Conservation (phyloP, 75 land plant genomes). For the Pinus tabuliformis region DNA sequence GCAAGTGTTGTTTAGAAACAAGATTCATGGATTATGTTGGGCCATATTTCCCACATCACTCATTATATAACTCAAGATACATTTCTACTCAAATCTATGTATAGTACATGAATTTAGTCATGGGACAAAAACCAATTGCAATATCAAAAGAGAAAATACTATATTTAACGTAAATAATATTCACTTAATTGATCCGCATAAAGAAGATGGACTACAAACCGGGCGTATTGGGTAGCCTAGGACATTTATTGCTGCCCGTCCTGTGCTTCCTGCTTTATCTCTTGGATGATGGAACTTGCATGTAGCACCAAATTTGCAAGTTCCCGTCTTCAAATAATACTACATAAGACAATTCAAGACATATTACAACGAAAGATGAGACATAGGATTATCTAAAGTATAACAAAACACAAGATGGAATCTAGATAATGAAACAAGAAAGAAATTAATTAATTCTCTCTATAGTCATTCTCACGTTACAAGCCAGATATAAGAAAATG, state of each 20-base stretch:
- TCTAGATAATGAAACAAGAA: not conserved
- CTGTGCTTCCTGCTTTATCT: slow-evolving; percentile 68
- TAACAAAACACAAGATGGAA: not conserved
- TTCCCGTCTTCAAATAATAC: slow-evolving; percentile 89
- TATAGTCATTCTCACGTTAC: not conserved
- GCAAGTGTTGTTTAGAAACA: not conserved
- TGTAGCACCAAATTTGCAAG: slow-evolving; percentile 87
- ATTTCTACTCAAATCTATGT: not conserved
- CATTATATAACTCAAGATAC: not conserved
- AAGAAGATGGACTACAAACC: slow-evolving; percentile 34
- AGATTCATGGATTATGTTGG: not conserved
- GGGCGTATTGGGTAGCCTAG: slow-evolving; percentile 81
- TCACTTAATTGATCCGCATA: slow-evolving; percentile 2
- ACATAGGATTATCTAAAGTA: not conserved
- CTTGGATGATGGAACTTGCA: slow-evolving; percentile 88
- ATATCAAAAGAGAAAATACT: not conserved
- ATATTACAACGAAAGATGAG: not conserved
- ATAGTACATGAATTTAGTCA: not conserved
- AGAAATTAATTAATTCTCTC: not conserved
- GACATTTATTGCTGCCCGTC: slow-evolving; percentile 62
- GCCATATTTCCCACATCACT: not conserved
- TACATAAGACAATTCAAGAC: slow-evolving; percentile 19
- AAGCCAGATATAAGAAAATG: not conserved
- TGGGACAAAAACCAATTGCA: not conserved
- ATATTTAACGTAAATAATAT: not conserved